Percentiles rank a stretch among this genome's conserved stretches.
phyloP scores from a whole-genome alignment of 176 grass and related monocot species.

The Ensete glaucum region DNA sequence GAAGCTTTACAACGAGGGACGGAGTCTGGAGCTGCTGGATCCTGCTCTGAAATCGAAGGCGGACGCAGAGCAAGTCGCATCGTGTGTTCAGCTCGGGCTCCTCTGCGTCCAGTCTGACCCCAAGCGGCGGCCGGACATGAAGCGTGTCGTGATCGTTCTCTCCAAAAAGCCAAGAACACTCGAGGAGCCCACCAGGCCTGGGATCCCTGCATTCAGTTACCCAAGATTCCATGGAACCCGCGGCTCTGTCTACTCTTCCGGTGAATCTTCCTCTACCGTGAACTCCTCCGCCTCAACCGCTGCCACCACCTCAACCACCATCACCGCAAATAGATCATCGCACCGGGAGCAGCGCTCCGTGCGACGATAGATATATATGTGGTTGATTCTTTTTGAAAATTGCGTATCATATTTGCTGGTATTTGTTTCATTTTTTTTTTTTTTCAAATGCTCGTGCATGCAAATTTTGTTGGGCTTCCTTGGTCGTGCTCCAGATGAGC shows the following conservation, averaged over 20 bases:
- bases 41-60: conserved; percentile 34
- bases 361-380: too few relatives aligned
- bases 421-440: too few relatives aligned
- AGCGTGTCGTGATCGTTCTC: conserved; percentile 68
- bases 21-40: conserved; percentile 60
- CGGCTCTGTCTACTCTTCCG: conserved; percentile 26
- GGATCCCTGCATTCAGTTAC: conserved; percentile 48
- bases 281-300: conserved; percentile 30
- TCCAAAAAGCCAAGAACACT: conserved; percentile 71
- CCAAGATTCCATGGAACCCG: conserved; percentile 26
- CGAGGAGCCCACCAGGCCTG: conserved; percentile 66
- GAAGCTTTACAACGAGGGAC: conserved; percentile 61
- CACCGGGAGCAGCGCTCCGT: background rate
- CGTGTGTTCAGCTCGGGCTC: conserved; percentile 58
- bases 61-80: conserved; percentile 46
- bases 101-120: conserved; percentile 75
- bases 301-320: conserved; percentile 40
- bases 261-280: conserved; percentile 34
- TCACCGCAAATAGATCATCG: conserved; percentile 1
- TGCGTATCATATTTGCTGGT: too few relatives aligned
- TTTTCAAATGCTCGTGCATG: too few relatives aligned
- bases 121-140: conserved; percentile 74
- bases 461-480: too few relatives aligned
- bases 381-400: too few relatives aligned
- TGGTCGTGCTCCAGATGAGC: too few relatives aligned